phyloP scores from a whole-genome alignment of 2,329 filamentous ascomycete species.

The Pleochaeta shiraiana region DNA sequence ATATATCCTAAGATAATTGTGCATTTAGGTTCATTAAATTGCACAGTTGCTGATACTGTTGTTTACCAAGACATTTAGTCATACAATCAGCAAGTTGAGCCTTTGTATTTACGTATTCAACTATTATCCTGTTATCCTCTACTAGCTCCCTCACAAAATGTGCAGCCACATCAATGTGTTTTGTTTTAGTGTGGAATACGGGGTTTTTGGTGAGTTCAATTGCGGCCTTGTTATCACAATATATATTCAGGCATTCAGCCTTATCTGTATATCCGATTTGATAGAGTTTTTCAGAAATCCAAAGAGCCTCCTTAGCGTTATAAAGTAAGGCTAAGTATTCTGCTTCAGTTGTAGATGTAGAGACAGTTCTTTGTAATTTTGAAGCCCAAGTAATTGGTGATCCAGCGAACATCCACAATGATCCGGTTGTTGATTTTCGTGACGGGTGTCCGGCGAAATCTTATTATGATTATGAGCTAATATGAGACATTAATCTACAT shows the following conservation, averaged over 20 bases:
- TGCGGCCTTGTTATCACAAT: neutral
- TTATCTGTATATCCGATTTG: neutral
- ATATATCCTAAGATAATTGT: neutral
- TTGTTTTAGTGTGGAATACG: neutral
- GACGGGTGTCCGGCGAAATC: neutral
- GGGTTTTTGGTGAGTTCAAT: slow-evolving; percentile 1
- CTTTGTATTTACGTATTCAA: neutral
- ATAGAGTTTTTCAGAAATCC: neutral
- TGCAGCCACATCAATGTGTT: neutral
- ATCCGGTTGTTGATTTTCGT: neutral
- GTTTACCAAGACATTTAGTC: neutral
- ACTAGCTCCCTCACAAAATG: neutral
- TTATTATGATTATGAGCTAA: too few species aligned
- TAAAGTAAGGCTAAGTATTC: neutral
- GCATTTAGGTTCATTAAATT: neutral
- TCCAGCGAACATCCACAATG: slow-evolving; percentile 1
- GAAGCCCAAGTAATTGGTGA: neutral
- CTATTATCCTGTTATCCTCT: neutral
- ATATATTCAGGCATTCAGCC: neutral
- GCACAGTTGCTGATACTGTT: neutral
- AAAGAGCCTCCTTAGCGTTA: neutral
- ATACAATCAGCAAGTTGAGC: neutral
- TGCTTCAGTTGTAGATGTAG: slow-evolving; percentile 1
- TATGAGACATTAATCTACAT: too few species aligned
- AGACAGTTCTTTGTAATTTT: slow-evolving; percentile 2